These are phyloP conservation scores for Nitzschia inconspicua DNA, from an alignment of 108 stramenopile genomes.

Conservation along the genomic window DNA sequence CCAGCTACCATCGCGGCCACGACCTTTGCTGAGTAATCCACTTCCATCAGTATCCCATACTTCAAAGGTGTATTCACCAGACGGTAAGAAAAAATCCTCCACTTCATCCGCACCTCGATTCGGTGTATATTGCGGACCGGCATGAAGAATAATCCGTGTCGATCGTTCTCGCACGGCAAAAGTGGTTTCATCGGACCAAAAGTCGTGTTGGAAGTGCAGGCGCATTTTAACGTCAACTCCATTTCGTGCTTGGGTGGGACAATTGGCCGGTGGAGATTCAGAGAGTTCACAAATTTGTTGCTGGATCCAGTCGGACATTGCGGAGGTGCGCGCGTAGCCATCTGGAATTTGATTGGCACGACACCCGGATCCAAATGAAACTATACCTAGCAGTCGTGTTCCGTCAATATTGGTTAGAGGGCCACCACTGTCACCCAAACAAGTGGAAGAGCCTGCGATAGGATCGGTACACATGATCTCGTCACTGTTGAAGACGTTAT, in stretches of 20 bases:
- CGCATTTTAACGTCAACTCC: neutral
- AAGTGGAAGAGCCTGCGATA: neutral
- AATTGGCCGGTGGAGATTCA: slow-evolving; percentile 1
- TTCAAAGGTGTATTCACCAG: slow-evolving; percentile 45
- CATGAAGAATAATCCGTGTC: neutral
- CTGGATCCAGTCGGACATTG: slow-evolving; percentile 30
- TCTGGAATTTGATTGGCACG: slow-evolving; percentile 16
- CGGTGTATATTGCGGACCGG: slow-evolving; percentile 9
- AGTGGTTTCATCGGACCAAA: slow-evolving; percentile 16
- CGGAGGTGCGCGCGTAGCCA: slow-evolving; percentile 14
- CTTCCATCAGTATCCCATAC: slow-evolving; percentile 41
- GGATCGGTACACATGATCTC: slow-evolving; percentile 21
- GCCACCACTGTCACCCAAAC: slow-evolving; percentile 23
- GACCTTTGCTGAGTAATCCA: slow-evolving; percentile 14
- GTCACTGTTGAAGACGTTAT: slow-evolving; percentile 6
- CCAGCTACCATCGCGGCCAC: neutral
- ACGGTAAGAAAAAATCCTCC: neutral
- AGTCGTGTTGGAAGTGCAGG: slow-evolving; percentile 13
- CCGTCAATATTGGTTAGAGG: slow-evolving; percentile 2
- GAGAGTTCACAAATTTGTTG: slow-evolving; percentile 20
- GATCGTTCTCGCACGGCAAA: slow-evolving; percentile 6
- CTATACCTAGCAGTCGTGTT: slow-evolving; percentile 10
- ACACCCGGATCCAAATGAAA: slow-evolving; percentile 11
- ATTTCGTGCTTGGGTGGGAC: neutral
- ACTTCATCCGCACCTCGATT: neutral